Evolutionary conservation across 192 early-diverging fungal species (phyloP).

Genomic region (Haplosporangium gracile): DNA sequence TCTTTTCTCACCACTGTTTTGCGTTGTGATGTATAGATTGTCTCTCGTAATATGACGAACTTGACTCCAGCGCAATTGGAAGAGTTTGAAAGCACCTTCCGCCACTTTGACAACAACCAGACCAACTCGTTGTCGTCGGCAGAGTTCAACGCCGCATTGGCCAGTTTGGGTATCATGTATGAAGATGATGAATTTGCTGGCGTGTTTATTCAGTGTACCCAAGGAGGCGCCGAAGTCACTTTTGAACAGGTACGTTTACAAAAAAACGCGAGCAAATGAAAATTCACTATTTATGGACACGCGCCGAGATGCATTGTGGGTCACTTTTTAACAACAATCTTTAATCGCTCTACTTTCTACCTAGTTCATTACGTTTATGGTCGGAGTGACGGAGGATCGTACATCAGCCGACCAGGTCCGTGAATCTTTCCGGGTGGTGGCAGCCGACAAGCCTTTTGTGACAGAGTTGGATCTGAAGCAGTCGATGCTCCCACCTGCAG

Average conservation of each 20-base stretch:
- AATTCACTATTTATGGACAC: neutral
- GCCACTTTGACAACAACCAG: conserved; percentile 91
- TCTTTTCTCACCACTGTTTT: neutral
- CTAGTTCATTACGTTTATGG: conserved; percentile 88
- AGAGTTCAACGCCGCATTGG: conserved; percentile 91
- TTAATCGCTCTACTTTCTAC: neutral
- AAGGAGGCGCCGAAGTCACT: conserved; percentile 74
- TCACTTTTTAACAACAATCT: neutral
- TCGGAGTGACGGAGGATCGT: conserved; percentile 90
- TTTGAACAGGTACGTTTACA: conserved; percentile 79
- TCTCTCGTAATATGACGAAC: conserved; percentile 92
- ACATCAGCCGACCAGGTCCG: conserved; percentile 88
- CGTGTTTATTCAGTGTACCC: conserved; percentile 74
- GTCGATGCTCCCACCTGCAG: conserved; percentile 79
- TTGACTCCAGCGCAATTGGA: conserved; percentile 94
- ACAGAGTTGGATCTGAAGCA: conserved; percentile 87
- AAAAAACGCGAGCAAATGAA: neutral
- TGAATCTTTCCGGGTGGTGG: conserved; percentile 88
- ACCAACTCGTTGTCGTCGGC: conserved; percentile 79
- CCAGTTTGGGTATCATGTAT: conserved; percentile 78
- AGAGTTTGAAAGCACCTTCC: conserved; percentile 92
- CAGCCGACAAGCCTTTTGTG: conserved; percentile 88
- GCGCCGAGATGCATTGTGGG: neutral
- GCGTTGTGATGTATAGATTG: conserved; percentile 62
- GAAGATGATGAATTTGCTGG: conserved; percentile 83